Conservation (phyloP, 2,329 filamentous ascomycete species). For the Alternaria ethzedia region DNA sequence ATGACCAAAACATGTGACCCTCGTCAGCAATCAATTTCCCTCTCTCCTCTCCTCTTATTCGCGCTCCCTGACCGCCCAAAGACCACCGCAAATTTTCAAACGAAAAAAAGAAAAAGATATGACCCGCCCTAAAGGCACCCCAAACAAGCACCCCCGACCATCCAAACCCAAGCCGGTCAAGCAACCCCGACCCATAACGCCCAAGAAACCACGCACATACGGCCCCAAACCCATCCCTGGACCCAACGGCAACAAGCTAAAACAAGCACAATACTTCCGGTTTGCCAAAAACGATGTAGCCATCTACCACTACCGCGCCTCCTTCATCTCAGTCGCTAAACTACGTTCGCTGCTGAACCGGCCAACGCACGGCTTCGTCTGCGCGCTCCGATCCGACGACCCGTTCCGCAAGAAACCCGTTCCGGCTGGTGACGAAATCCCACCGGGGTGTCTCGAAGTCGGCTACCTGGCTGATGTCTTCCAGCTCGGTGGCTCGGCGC, state of each 20-base stretch:
- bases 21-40: neutral
- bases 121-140: neutral
- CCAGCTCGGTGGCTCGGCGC: slow-evolving; percentile 21
- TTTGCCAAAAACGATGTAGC: slow-evolving; percentile 15
- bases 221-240: neutral
- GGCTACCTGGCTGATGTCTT: slow-evolving; percentile 25
- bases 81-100: neutral
- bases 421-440: slow-evolving; percentile 24
- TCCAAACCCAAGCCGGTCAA: neutral
- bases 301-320: slow-evolving; percentile 29
- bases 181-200: neutral
- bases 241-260: neutral
- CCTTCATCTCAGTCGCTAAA: slow-evolving; percentile 2
- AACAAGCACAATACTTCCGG: slow-evolving; percentile 20
- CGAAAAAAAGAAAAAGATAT: neutral
- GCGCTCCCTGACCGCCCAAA: neutral
- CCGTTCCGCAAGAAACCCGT: slow-evolving; percentile 1
- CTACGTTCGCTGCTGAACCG: slow-evolving; percentile 7
- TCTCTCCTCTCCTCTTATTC: neutral
- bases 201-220: neutral
- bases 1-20: neutral
- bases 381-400: slow-evolving; percentile 18
- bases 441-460: slow-evolving; percentile 22
- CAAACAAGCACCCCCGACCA: neutral
- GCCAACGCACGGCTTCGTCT: slow-evolving; percentile 16